phyloP scores from a whole-genome alignment of 495 filamentous ascomycete genomes.

The Trypethelium eluteriae region DNA sequence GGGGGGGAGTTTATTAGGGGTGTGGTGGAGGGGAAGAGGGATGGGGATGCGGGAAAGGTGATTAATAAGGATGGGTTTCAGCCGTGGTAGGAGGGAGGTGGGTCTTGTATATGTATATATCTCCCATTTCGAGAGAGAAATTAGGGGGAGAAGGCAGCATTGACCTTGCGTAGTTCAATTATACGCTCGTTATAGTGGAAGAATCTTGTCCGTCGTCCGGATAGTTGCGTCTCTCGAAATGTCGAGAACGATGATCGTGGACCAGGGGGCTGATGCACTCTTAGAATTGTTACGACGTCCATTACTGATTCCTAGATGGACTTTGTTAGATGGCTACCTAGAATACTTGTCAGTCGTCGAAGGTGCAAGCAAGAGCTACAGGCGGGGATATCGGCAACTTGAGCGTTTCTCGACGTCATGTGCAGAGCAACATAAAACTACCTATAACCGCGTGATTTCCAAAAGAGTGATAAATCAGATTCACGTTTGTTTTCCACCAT shows the following conservation, averaged over 20 bases:
- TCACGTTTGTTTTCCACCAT: constrained; percentile 8
- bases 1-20: constrained; percentile 21
- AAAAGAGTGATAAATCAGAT: background rate
- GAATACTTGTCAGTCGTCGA: too few relatives aligned
- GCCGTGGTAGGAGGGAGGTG: constrained; percentile 14
- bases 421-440: background rate
- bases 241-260: too few relatives aligned
- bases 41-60: constrained; percentile 26
- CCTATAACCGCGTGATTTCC: background rate
- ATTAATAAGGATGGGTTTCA: constrained; percentile 19
- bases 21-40: constrained; percentile 28
- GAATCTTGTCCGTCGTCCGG: too few relatives aligned
- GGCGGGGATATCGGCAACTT: background rate
- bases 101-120: background rate
- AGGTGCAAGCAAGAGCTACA: background rate
- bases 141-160: too few relatives aligned
- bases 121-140: too few relatives aligned
- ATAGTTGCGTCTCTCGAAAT: too few relatives aligned
- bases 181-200: background rate
- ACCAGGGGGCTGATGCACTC: too few relatives aligned
- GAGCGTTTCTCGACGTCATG: background rate
- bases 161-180: background rate
- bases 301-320: too few relatives aligned
- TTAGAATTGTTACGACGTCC: too few relatives aligned
- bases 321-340: too few relatives aligned